Base-by-base conservation (phyloP, 805 yeast species). In the Ogataea salicorniae region DNA sequence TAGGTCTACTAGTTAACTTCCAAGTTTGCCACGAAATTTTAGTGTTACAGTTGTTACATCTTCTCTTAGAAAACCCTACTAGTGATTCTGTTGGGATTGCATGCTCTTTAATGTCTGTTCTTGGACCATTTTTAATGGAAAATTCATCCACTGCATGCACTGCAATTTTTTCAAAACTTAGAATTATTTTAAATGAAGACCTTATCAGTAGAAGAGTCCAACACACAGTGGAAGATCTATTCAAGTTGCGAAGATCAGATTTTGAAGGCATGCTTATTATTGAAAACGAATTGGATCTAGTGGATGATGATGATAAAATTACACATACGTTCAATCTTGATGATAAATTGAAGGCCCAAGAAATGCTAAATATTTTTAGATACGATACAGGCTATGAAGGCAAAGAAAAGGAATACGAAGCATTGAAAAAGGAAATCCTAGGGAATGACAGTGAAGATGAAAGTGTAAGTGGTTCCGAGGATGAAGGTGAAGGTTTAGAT, bases 1-100 rank as follows among this genome's bases (percentile, higher is more conserved):
- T 89, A 15, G 80, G 84, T 3, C 83, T 81, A 39, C 67, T 90
- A 43, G 76, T 79, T 43, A 83, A 83, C 55, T 83, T 78, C 53
- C 77, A 73, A 43, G 85, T 89, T 1, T 66, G 75, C 13, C 79
- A 81, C 51, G 83, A 77, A 46, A 67, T 76, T 18, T 54, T 83
- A 4, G 64, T 71, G 0, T 64, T 81, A n/a, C 83, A 84, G 56
- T 61, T 84, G 1, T 46, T 80, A 16, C 72, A 74, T 42, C 50
- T 79, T 18, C 55, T 84, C 26, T 55, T 80, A 46, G 68, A 72
- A 29, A 54, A 55, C 0, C 67, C 69, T 3, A 76, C 83, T 0
- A 75, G 79, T 50, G 81, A 74, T 45, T 74, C 83, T 1, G 71
- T 87, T 2, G 80, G 76, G 40, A 62, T 87, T 8, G 72, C 82